Base-by-base conservation (phyloP, 495 filamentous ascomycete genomes). In the Annulohypoxylon nitens region DNA sequence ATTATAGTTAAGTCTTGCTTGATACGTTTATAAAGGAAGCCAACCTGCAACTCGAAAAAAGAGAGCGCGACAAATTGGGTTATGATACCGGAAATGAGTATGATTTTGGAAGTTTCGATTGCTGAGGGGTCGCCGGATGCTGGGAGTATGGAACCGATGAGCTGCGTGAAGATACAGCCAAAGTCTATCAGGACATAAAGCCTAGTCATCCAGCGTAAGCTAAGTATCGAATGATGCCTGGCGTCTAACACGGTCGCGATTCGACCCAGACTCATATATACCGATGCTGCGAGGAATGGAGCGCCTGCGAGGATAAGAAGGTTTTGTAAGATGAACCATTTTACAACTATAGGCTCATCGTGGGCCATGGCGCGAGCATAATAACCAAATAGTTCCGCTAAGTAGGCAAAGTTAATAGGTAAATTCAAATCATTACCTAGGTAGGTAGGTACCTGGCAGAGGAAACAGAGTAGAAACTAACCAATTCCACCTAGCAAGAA, bases 121-220 rank as follows among this genome's bases (percentile, higher is more conserved):
- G 33, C 37, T 12, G 37, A 41, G 12, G 37, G 37, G 55, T 41
- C 36, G 0, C 55, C 33, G 1, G 55, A 60, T 11, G 55, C 55
- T 1, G 34, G 55, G 9, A 60, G 16, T 25, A 23, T 41, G 3
- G 55, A 41, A 14, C 34, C 55, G 34, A 60, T 41, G 55, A 41
- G 36, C 18, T 60, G 34, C 3, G 6, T 41, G 4, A 41, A 18
- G 18, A 60, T 41, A n/a, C 34, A 60, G 14, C 33, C 55, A 11
- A 60, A 41, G 11, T 60, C 34, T 1, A 60, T 41, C 16, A 60
- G 36, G 33, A 60, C 55, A n/a, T 60, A 60, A 5, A 60, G 3
- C 16, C 36, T 41, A 7, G 55, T 60, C 55, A 60, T 39, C 55
- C 55, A 60, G 4, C 55, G 55, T 9, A 41, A 41, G 37, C 37